Conservation (phyloP, 768 basidiomycete genomes). For the Pholiota conissans region DNA sequence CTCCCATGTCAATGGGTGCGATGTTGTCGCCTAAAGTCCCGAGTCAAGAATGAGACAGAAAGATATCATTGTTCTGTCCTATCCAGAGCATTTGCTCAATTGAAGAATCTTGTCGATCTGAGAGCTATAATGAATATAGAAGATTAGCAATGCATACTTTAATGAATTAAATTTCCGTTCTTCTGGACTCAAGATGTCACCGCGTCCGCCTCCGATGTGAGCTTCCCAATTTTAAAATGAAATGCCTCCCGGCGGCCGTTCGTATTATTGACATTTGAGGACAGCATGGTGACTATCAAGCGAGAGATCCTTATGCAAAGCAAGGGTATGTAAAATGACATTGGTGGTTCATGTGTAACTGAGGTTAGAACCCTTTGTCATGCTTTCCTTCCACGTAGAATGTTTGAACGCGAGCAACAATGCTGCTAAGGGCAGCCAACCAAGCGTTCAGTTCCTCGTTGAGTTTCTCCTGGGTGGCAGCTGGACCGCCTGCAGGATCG, state of each 20-base stretch:
- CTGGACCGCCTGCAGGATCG: constrained; percentile 52
- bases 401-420: constrained; percentile 52
- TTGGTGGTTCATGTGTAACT: background rate
- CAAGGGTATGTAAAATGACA: background rate
- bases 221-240: background rate
- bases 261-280: background rate
- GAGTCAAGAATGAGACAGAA: background rate
- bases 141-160: background rate
- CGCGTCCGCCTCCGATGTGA: background rate
- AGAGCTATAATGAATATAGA: background rate
- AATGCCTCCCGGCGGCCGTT: background rate
- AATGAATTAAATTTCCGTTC: background rate
- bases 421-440: constrained; percentile 60
- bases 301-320: background rate
- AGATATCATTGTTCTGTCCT: background rate
- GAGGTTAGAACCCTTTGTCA: constrained; percentile 47
- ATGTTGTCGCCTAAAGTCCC: background rate
- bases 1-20: background rate
- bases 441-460: constrained; percentile 61
- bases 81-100: background rate
- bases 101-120: background rate
- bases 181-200: background rate
- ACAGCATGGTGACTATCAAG: background rate
- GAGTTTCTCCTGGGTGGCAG: constrained; percentile 49
- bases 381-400: constrained; percentile 65